Conservation (phyloP, 2,329 filamentous ascomycete species). For the Aaosphaeria pasadenensis region DNA sequence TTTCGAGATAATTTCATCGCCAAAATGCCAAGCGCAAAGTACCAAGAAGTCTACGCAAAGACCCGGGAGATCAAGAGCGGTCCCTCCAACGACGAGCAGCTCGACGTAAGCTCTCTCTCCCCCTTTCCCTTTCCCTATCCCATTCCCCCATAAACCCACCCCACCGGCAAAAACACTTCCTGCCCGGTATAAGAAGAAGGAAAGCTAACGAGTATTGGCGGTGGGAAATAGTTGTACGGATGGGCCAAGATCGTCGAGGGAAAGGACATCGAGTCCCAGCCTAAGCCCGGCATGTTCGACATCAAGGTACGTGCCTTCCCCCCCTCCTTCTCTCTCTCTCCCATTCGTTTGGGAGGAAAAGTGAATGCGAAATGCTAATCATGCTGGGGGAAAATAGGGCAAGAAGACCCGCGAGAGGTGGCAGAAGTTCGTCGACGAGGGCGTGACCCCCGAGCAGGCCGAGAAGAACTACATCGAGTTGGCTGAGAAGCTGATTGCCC, state of each 20-base stretch:
- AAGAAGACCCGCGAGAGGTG: constrained; percentile 81
- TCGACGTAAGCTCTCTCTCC: constrained; percentile 43
- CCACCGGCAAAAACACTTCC: not conserved
- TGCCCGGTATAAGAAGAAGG: constrained; percentile 8
- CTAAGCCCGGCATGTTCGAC: constrained; percentile 67
- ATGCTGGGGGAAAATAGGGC: constrained; percentile 47
- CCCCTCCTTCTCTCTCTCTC: not conserved
- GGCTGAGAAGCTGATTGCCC: constrained; percentile 65
- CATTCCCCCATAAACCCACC: not conserved
- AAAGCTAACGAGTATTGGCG: not conserved
- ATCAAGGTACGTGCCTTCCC: constrained; percentile 53
- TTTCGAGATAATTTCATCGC: not conserved
- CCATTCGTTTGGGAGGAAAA: not conserved
- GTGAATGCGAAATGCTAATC: not conserved
- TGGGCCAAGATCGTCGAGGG: constrained; percentile 44
- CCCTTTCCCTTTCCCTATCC: not conserved
- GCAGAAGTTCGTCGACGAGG: constrained; percentile 66
- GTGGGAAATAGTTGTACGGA: constrained; percentile 47
- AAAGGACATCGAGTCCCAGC: constrained; percentile 37
- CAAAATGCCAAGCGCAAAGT: constrained; percentile 2
- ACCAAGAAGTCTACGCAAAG: constrained; percentile 2
- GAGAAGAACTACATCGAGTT: constrained; percentile 73
- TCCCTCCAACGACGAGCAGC: constrained; percentile 23
- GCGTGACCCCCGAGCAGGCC: constrained; percentile 61
- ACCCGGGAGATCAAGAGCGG: not conserved